phyloP scores from a whole-genome alignment of 139 green algal species.

The Klebsormidium nitens region DNA sequence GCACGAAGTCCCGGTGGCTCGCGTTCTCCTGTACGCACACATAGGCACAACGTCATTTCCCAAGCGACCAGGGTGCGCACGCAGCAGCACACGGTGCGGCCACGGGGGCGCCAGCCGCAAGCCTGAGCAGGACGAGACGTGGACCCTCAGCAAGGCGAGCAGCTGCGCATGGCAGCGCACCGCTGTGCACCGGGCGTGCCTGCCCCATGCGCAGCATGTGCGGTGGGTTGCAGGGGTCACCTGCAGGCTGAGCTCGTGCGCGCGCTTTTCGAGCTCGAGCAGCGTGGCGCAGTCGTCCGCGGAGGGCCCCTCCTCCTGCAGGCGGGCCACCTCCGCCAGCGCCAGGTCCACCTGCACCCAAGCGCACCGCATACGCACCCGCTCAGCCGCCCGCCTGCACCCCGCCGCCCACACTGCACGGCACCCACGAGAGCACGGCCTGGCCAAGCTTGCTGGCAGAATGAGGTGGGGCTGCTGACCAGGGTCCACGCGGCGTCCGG shows the following conservation, averaged over 20 bases:
- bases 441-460: neutral
- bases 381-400: neutral
- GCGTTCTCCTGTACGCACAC: too few species aligned
- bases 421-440: neutral
- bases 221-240: slow-evolving; percentile 42
- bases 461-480: slow-evolving; percentile 4
- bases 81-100: too few species aligned
- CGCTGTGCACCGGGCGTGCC: neutral
- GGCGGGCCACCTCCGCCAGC: slow-evolving; percentile 50
- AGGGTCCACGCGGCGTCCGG: slow-evolving; percentile 50
- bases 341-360: slow-evolving; percentile 53
- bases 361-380: neutral
- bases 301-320: slow-evolving; percentile 52
- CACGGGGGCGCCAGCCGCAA: neutral
- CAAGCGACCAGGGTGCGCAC: too few species aligned
- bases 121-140: neutral
- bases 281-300: slow-evolving; percentile 62
- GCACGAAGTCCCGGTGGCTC: too few species aligned
- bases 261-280: slow-evolving; percentile 55
- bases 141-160: neutral
- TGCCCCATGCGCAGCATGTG: neutral
- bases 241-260: slow-evolving; percentile 54
- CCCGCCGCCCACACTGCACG: neutral
- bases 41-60: too few species aligned
- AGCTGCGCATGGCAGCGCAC: neutral